phyloP scores from a whole-genome alignment of 139 green algal species.

The Deuterostichococcus epilithicus region DNA sequence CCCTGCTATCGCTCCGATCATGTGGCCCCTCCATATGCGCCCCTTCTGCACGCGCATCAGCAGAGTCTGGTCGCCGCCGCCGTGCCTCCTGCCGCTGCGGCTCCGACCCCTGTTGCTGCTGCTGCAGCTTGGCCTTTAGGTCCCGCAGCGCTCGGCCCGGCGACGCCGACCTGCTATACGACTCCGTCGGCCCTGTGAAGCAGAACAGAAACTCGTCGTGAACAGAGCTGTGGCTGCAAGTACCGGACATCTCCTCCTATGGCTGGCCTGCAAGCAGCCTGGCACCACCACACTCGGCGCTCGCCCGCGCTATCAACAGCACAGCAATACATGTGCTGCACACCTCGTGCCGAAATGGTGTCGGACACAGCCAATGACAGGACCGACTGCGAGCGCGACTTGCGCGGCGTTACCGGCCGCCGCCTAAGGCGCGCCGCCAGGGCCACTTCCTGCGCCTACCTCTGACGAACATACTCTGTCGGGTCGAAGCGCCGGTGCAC shows the following conservation, averaged over 20 bases:
- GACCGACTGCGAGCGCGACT: neutral
- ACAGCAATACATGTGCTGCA: constrained; percentile 7
- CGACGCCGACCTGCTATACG: constrained; percentile 27
- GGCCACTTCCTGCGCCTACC: constrained; percentile 20
- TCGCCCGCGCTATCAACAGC: neutral
- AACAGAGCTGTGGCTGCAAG: too few species aligned
- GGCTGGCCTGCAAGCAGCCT: too few species aligned
- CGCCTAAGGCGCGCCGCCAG: constrained; percentile 15
- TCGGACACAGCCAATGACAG: neutral
- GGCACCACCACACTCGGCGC: too few species aligned
- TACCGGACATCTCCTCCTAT: too few species aligned
- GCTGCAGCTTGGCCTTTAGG: constrained; percentile 61
- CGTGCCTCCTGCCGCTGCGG: neutral
- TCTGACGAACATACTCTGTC: constrained; percentile 63
- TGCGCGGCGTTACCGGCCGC: neutral
- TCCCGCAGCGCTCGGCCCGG: constrained; percentile 66
- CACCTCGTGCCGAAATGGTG: constrained; percentile 2
- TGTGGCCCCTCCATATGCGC: neutral
- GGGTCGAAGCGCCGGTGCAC: constrained; percentile 62
- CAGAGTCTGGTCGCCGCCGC: neutral
- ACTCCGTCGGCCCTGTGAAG: neutral
- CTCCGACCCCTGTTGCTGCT: constrained; percentile 20
- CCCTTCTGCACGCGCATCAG: neutral
- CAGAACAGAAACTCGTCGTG: too few species aligned
- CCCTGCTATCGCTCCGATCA: too few species aligned